Conservation (phyloP, 495 filamentous ascomycete species). For the Melanomma pulvis-pyrius region DNA sequence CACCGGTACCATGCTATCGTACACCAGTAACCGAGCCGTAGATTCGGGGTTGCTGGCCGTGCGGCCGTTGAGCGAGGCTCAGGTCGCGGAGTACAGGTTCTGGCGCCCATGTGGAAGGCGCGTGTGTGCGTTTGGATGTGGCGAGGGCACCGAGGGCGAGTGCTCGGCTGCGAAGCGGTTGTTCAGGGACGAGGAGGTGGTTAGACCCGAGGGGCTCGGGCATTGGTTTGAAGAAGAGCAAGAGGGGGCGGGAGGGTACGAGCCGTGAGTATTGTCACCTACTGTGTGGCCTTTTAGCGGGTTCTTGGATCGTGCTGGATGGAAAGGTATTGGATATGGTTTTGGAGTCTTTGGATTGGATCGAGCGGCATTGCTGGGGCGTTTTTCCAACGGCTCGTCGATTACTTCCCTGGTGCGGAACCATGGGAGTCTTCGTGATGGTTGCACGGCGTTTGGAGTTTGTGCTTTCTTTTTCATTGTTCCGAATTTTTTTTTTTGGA, state of each 20-base stretch:
- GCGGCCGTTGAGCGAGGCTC: constrained; percentile 25
- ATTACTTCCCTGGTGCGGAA: too few relatives aligned
- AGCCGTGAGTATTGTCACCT: too few relatives aligned
- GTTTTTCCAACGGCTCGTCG: too few relatives aligned
- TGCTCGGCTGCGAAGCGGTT: constrained; percentile 18
- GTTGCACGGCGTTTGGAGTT: too few relatives aligned
- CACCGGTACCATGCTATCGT: constrained; percentile 22
- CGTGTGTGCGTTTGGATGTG: constrained; percentile 35
- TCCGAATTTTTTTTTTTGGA: too few relatives aligned
- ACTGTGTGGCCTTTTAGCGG: too few relatives aligned
- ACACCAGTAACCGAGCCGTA: constrained; percentile 17
- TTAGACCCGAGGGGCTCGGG: neutral
- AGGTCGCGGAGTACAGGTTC: constrained; percentile 37
- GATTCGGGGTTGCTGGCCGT: constrained; percentile 25
- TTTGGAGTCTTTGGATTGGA: too few relatives aligned
- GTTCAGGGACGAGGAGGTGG: constrained; percentile 26
- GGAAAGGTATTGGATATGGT: too few relatives aligned
- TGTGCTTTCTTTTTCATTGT: too few relatives aligned
- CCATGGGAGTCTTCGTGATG: too few relatives aligned
- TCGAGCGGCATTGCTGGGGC: too few relatives aligned
- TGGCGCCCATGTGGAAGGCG: constrained; percentile 34
- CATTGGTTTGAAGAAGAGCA: neutral
- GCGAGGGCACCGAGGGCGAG: constrained; percentile 14
- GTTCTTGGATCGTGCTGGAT: too few relatives aligned
- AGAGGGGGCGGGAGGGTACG: neutral